Conservation (phyloP, 2,329 filamentous ascomycete genomes). For the Aspergillus puulaauensis region DNA sequence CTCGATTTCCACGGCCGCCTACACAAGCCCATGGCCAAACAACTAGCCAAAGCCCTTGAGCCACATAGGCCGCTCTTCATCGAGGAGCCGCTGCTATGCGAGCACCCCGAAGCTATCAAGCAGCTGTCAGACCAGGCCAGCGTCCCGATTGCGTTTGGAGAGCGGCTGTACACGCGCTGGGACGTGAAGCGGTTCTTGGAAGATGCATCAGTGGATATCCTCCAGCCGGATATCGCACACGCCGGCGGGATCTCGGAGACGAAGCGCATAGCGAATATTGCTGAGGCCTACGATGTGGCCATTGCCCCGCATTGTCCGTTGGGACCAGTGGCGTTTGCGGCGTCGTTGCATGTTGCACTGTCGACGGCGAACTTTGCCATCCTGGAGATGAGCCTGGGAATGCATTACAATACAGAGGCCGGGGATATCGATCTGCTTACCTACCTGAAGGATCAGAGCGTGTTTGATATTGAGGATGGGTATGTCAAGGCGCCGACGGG, state of each 20-base stretch:
- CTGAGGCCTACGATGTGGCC: constrained; percentile 71
- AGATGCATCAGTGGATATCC: constrained; percentile 65
- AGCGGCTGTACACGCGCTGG: constrained; percentile 71
- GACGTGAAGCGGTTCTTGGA: constrained; percentile 72
- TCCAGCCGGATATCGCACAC: constrained; percentile 73
- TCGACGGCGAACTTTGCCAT: constrained; percentile 67
- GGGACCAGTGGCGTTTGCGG: constrained; percentile 71
- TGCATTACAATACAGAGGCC: constrained; percentile 70
- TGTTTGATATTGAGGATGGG: constrained; percentile 67
- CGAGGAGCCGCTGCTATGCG: constrained; percentile 70
- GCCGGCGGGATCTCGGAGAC: constrained; percentile 72
- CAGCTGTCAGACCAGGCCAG: constrained; percentile 57
- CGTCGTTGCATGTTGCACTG: constrained; percentile 66
- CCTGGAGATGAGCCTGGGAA: constrained; percentile 75
- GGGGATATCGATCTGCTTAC: constrained; percentile 64
- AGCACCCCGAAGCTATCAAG: constrained; percentile 67
- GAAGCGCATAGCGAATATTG: constrained; percentile 67
- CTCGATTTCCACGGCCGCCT: constrained; percentile 77
- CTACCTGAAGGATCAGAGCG: constrained; percentile 63
- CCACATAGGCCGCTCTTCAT: constrained; percentile 70
- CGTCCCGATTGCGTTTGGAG: constrained; percentile 69
- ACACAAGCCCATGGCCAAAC: constrained; percentile 77
- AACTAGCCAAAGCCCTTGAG: constrained; percentile 66
- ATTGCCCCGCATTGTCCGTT: constrained; percentile 73
- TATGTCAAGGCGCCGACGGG: constrained; percentile 62